phyloP scores from a whole-genome alignment of 805 yeast genomes.

The Wickerhamiella hasegawae region DNA sequence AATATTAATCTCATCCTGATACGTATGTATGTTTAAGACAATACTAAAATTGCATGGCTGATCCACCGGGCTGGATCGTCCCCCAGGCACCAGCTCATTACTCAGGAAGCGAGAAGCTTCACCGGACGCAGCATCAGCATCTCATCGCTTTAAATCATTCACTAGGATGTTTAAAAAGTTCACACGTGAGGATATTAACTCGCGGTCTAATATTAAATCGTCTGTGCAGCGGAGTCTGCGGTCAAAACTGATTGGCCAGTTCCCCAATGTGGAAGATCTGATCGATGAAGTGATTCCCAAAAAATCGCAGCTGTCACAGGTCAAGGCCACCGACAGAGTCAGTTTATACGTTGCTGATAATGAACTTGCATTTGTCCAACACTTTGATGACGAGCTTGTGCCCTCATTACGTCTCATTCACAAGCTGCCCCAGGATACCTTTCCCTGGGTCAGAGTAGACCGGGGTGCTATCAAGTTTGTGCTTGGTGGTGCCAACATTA shows the following conservation, averaged over 20 bases:
- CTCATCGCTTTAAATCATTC: no score
- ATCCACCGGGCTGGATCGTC: no score
- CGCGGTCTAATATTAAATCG: constrained; percentile 81
- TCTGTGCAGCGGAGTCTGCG: constrained; percentile 88
- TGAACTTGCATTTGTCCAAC: constrained; percentile 64
- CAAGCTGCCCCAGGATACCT: constrained; percentile 43
- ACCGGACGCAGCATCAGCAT: no score
- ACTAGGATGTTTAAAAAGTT: constrained; percentile 29
- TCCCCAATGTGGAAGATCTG: constrained; percentile 48
- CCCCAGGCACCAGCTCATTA: no score
- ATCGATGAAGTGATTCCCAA: constrained; percentile 79
- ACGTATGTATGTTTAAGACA: no score
- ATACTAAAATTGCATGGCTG: no score
- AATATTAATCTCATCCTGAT: no score
- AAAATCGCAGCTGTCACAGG: constrained; percentile 61
- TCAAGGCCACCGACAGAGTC: constrained; percentile 82
- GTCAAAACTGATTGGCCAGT: constrained; percentile 53
- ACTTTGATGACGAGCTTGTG: constrained; percentile 58
- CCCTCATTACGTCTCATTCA: constrained; percentile 43
- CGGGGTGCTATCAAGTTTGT: constrained; percentile 94
- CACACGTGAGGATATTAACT: constrained; percentile 72
- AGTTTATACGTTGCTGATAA: constrained; percentile 59
- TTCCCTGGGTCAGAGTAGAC: constrained; percentile 81
- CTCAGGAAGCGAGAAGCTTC: no score
- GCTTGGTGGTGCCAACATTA: constrained; percentile 87